phyloP scores from a whole-genome alignment of 306 rosid species.

The Boehmeria nivea region DNA sequence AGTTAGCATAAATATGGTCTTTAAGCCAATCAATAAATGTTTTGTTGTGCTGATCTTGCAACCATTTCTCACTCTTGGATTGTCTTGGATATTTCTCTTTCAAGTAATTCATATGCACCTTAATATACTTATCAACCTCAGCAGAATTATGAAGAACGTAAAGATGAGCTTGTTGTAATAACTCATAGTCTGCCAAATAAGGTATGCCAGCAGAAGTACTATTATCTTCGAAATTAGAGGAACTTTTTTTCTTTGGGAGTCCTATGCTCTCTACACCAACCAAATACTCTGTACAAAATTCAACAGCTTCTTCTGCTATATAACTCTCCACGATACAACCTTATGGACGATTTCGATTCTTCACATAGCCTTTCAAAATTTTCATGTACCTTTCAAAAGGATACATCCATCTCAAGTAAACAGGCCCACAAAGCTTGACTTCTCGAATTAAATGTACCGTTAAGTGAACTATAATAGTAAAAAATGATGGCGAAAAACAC shows the following conservation, averaged over 20 bases:
- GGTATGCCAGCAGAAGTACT: background rate
- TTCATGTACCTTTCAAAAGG: background rate
- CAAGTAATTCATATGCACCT: background rate
- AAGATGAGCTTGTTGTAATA: background rate
- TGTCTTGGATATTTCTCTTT: background rate
- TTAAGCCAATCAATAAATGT: background rate
- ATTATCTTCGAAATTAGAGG: background rate
- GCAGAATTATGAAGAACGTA: background rate
- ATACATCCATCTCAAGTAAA: background rate
- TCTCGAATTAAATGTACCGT: background rate
- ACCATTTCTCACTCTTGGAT: background rate
- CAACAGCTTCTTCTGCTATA: background rate
- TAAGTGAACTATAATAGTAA: background rate
- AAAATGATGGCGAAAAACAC: background rate
- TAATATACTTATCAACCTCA: background rate
- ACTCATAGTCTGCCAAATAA: too few species aligned
- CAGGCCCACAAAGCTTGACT: background rate
- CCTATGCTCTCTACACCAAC: background rate
- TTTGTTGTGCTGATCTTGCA: background rate
- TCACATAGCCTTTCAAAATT: background rate
- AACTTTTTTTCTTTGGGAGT: background rate
- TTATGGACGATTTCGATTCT: background rate
- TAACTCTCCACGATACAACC: constrained; percentile 1
- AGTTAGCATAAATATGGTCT: background rate
- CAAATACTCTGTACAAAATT: background rate